A percentile compares a stretch with the other conserved stretches of the same genome.
Conservation (phyloP, 2,329 filamentous ascomycete genomes). For the Metarhizium robertsii region DNA sequence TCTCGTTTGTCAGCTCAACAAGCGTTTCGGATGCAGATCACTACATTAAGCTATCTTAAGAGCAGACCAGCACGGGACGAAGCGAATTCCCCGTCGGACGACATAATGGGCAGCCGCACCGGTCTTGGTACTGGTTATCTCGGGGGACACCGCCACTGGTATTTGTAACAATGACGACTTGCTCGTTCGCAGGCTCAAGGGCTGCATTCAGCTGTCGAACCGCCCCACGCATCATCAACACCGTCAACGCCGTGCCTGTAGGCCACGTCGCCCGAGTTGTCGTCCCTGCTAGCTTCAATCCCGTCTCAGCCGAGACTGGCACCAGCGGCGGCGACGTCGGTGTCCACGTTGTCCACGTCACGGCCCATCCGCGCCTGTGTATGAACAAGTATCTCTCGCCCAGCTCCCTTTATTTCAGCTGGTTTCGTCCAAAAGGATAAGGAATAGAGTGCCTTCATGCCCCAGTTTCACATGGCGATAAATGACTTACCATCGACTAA, state of each 20-base stretch:
- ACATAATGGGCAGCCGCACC: slow-evolving; percentile 64
- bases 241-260: slow-evolving; percentile 83
- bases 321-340: slow-evolving; percentile 6
- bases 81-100: slow-evolving; percentile 39
- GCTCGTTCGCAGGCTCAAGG: slow-evolving; percentile 76
- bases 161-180: slow-evolving; percentile 82
- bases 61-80: slow-evolving; percentile 40
- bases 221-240: slow-evolving; percentile 70
- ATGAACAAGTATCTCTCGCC: slow-evolving; percentile 50
- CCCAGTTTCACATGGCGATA: slow-evolving; percentile 59
- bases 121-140: slow-evolving; percentile 81
- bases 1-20: slow-evolving; percentile 70
- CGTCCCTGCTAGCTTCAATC: slow-evolving; percentile 60
- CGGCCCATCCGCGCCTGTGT: slow-evolving; percentile 56
- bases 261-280: slow-evolving; percentile 76
- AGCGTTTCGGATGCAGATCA: slow-evolving; percentile 72
- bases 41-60: slow-evolving; percentile 64
- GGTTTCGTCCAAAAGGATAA: slow-evolving; percentile 15
- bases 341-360: slow-evolving; percentile 64
- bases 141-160: slow-evolving; percentile 63
- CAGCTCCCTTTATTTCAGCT: slow-evolving; percentile 18
- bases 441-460: slow-evolving; percentile 33
- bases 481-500: slow-evolving; percentile 57
- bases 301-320: slow-evolving; percentile 26
- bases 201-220: slow-evolving; percentile 69